Evolutionary conservation across 768 basidiomycete species (phyloP).

Genomic region (Dacryopinax spathularia): DNA sequence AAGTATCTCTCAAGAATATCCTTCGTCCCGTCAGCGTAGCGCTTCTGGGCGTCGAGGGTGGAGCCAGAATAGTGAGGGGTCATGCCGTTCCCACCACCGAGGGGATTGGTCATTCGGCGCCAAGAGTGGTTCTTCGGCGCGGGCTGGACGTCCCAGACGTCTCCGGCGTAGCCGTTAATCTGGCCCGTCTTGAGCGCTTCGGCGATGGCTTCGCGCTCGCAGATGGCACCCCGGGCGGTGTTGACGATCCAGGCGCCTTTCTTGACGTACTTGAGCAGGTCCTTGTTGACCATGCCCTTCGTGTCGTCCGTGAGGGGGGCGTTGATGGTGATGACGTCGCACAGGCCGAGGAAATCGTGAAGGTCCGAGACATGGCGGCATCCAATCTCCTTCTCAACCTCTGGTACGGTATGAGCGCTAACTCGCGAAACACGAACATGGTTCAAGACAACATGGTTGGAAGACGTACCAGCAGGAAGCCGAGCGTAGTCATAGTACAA

Average conservation of each 20-base stretch:
- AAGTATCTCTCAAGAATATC: conserved; percentile 62
- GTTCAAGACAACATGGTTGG: too few relatives aligned
- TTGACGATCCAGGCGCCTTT: conserved; percentile 82
- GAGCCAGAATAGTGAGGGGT: conserved; percentile 80
- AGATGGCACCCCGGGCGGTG: conserved; percentile 86
- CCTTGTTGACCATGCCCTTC: conserved; percentile 61
- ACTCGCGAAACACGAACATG: not conserved
- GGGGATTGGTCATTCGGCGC: conserved; percentile 67
- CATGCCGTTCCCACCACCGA: conserved; percentile 81
- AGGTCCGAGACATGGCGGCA: conserved; percentile 67
- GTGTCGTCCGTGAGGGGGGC: conserved; percentile 80
- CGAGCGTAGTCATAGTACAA: conserved; percentile 78
- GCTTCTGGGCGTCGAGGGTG: conserved; percentile 75
- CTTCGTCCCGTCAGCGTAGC: conserved; percentile 63
- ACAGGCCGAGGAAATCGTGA: conserved; percentile 45
- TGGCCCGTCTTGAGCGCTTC: conserved; percentile 64
- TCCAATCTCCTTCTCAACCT: conserved; percentile 49
- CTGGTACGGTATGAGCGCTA: conserved; percentile 22
- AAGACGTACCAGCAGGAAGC: conserved; percentile 44
- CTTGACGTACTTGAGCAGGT: conserved; percentile 79
- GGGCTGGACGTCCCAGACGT: conserved; percentile 82
- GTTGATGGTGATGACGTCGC: conserved; percentile 77
- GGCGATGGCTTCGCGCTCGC: conserved; percentile 67
- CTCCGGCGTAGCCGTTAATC: conserved; percentile 43
- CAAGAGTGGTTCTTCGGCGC: conserved; percentile 75